Conservation (phyloP, 140 eudicot species). For the Ambrosia hybrid region DNA sequence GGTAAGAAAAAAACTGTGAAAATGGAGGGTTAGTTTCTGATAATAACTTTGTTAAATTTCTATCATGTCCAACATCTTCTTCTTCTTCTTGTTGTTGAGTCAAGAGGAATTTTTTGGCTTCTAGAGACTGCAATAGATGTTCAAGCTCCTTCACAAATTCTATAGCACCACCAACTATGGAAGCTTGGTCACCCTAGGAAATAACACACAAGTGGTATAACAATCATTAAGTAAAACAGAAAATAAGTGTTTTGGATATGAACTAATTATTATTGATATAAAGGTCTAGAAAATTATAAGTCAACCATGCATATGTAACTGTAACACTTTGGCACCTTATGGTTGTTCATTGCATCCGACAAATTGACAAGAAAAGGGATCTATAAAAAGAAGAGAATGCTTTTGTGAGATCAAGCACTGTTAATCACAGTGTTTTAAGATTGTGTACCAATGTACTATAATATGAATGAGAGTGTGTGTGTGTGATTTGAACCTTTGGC, state of each 20-base stretch:
- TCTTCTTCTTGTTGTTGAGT: slow-evolving; percentile 30
- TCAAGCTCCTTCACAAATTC: slow-evolving; percentile 94
- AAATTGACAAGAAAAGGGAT: slow-evolving; percentile 45
- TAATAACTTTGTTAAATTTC: slow-evolving; percentile 16
- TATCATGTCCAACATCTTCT: slow-evolving; percentile 18
- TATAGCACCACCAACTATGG: slow-evolving; percentile 97
- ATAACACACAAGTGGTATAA: neutral
- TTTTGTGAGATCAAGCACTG: slow-evolving; percentile 35
- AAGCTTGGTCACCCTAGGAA: slow-evolving; percentile 96
- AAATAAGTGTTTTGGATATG: neutral
- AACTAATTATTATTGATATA: neutral
- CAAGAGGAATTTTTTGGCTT: slow-evolving; percentile 55
- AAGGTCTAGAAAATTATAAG: slow-evolving; percentile 16
- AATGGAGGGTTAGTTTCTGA: slow-evolving; percentile 38
- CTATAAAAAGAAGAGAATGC: slow-evolving; percentile 45
- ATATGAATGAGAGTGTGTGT: slow-evolving; percentile 22
- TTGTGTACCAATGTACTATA: slow-evolving; percentile 33
- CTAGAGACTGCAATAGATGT: slow-evolving; percentile 83
- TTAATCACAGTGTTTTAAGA: slow-evolving; percentile 41
- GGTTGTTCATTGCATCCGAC: slow-evolving; percentile 46
- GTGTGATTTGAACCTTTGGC: slow-evolving; percentile 23
- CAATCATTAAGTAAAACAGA: slow-evolving; percentile 1
- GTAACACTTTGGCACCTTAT: slow-evolving; percentile 35
- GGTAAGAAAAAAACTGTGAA: slow-evolving; percentile 61
- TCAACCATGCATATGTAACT: slow-evolving; percentile 38